phyloP scores from a whole-genome alignment of 2,329 filamentous ascomycete species.

The Ophiostoma pallidulum region DNA sequence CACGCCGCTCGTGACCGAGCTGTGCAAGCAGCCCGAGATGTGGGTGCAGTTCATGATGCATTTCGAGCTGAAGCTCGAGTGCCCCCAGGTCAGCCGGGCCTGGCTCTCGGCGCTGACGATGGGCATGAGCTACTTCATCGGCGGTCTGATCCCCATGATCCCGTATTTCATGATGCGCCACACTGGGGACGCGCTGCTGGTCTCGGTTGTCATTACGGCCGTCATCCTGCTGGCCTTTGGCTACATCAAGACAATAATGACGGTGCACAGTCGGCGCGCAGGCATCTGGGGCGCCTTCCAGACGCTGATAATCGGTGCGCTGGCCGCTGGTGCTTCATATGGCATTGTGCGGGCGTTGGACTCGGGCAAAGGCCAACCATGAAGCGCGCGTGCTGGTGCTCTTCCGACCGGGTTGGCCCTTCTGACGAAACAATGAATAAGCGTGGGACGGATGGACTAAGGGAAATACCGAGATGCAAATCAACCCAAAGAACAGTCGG shows the following conservation, averaged over 20 bases:
- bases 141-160: slow-evolving; percentile 59
- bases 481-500: too few relatives aligned
- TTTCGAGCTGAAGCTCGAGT: slow-evolving; percentile 42
- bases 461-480: too few relatives aligned
- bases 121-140: slow-evolving; percentile 59
- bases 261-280: slow-evolving; percentile 40
- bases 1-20: slow-evolving; percentile 38
- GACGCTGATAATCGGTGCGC: slow-evolving; percentile 54
- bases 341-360: slow-evolving; percentile 51
- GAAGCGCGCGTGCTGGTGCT: background rate
- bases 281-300: slow-evolving; percentile 52
- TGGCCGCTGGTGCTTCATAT: slow-evolving; percentile 59
- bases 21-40: slow-evolving; percentile 37
- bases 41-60: slow-evolving; percentile 53
- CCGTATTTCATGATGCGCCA: slow-evolving; percentile 54
- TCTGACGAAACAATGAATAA: too few relatives aligned
- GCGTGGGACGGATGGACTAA: too few relatives aligned
- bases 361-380: slow-evolving; percentile 14
- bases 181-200: slow-evolving; percentile 42
- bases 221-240: slow-evolving; percentile 54
- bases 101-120: slow-evolving; percentile 55
- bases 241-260: slow-evolving; percentile 52
- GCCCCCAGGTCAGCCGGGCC: slow-evolving; percentile 34
- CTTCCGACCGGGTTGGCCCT: too few relatives aligned
- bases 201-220: slow-evolving; percentile 51